phyloP scores from a whole-genome alignment of 2,329 filamentous ascomycete species.

The Aspergillus nomiae region DNA sequence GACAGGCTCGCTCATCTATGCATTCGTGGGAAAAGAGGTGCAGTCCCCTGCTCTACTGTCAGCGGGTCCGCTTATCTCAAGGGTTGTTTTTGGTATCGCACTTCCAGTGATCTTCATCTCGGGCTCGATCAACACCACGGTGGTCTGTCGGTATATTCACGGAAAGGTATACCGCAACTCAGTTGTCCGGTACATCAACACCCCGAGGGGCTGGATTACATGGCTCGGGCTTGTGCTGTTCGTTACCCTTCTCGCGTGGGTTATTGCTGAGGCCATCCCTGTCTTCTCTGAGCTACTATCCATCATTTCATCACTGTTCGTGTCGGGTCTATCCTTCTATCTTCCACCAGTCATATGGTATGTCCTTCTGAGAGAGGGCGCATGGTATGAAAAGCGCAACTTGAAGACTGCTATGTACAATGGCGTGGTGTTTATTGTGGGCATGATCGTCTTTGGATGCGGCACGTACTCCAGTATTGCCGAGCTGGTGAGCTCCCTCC shows the following conservation, averaged over 20 bases:
- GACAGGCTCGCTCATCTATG: slow-evolving; percentile 24
- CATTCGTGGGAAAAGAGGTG: slow-evolving; percentile 29
- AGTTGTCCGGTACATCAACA: slow-evolving; percentile 19
- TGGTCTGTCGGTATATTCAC: slow-evolving; percentile 23
- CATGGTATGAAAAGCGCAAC: neutral
- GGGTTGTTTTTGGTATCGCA: slow-evolving; percentile 10
- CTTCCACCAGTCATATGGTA: slow-evolving; percentile 3
- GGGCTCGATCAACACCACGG: slow-evolving; percentile 25
- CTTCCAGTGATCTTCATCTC: slow-evolving; percentile 19
- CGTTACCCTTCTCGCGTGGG: slow-evolving; percentile 20
- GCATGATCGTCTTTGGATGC: neutral
- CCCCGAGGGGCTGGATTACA: slow-evolving; percentile 19
- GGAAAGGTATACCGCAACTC: slow-evolving; percentile 20
- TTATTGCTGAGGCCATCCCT: slow-evolving; percentile 23
- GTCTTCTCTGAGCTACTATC: slow-evolving; percentile 6
- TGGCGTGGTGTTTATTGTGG: neutral
- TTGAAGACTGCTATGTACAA: neutral
- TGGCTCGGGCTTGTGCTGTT: slow-evolving; percentile 19
- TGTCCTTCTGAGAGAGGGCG: neutral
- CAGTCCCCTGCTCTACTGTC: slow-evolving; percentile 33
- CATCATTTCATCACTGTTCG: neutral
- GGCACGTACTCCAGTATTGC: slow-evolving; percentile 3
- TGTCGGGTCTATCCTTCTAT: slow-evolving; percentile 4
- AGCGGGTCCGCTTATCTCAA: slow-evolving; percentile 16
- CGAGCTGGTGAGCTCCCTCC: neutral